A percentile compares a stretch with the other conserved stretches of the same genome.
Evolutionary conservation across 2,329 filamentous ascomycete genomes (phyloP).

Genomic region (Trichoderma arundinaceum): DNA sequence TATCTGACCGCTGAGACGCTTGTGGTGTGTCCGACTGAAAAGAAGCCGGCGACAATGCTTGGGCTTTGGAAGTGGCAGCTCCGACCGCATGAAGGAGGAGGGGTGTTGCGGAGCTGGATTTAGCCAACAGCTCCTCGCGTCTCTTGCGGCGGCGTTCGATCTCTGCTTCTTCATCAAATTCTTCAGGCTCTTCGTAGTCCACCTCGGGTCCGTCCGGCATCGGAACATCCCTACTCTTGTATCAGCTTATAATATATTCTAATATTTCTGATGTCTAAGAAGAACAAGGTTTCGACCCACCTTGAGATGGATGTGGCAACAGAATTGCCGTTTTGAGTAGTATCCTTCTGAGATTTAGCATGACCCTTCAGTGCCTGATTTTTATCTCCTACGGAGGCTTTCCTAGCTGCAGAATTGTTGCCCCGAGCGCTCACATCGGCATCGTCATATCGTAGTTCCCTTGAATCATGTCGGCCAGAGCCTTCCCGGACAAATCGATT

Average conservation of each 20-base stretch:
- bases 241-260: slow-evolving; percentile 32
- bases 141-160: slow-evolving; percentile 85
- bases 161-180: slow-evolving; percentile 79
- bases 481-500: slow-evolving; percentile 44
- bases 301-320: neutral
- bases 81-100: slow-evolving; percentile 77
- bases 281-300: slow-evolving; percentile 1
- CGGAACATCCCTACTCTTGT: slow-evolving; percentile 25
- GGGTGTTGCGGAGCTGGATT: slow-evolving; percentile 75
- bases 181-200: slow-evolving; percentile 60
- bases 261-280: neutral
- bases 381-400: slow-evolving; percentile 63
- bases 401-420: slow-evolving; percentile 66
- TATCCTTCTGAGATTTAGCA: slow-evolving; percentile 70
- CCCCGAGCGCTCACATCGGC: slow-evolving; percentile 49
- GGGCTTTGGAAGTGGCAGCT: slow-evolving; percentile 62
- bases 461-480: slow-evolving; percentile 37
- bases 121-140: slow-evolving; percentile 83
- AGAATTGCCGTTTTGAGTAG: neutral
- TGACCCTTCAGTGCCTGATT: slow-evolving; percentile 64
- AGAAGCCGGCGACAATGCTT: slow-evolving; percentile 58
- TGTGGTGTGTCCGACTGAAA: slow-evolving; percentile 52
- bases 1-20: slow-evolving; percentile 39
- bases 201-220: slow-evolving; percentile 46
- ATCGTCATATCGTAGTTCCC: slow-evolving; percentile 51